Evolutionary conservation across 2,329 filamentous ascomycete species (phyloP), one percentile per base, ranked within the genome.

Genomic region (Colletotrichum sp.): DNA sequence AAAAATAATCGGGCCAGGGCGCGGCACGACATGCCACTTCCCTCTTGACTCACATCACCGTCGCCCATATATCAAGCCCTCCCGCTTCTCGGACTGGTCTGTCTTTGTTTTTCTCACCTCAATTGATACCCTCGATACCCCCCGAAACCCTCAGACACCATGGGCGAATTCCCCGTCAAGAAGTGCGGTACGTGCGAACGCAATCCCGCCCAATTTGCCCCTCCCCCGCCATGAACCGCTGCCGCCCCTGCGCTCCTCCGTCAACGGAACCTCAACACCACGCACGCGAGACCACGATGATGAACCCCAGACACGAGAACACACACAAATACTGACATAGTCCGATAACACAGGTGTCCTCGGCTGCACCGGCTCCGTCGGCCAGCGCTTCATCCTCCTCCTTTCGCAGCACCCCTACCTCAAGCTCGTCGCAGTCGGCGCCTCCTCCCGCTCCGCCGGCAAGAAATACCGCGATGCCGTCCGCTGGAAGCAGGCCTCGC

Each of bases 401-500:
- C 93, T 99, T 78, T 93, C 95, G 60, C 91, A 95, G 71, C 96
- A 99, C 86, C 96, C 96, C 18, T 92, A 94, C 85, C 95, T 99
- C 81, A 92, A 92, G 78, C 93, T 99, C 74, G 94, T 97, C 79
- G 96, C 96, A 75, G 92, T 99, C 66, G 97, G 97, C 78, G 97
- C 97, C 44, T 98, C 96, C 22, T 92, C 95, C 75, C 92, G 95
- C 75, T 98, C 96, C 12, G 95, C 95, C 8, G 96, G 96, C 82
- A 98, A 98, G 90, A 94, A 94, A 83, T 99, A 99, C 89, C 94
- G 93, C 85, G 95, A 98, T 90, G 96, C 96, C 52, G 96, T 98
- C 78, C 92, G 92, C 81, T 99, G 97, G 97, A 98, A 98, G 90
- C 96, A 99, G 88, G 91, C 95, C 12, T 88, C 92, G 72, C 94